These are phyloP conservation scores for Mimosa bimucronata DNA, from an alignment of 306 rosid species.

Conservation along the genomic window DNA sequence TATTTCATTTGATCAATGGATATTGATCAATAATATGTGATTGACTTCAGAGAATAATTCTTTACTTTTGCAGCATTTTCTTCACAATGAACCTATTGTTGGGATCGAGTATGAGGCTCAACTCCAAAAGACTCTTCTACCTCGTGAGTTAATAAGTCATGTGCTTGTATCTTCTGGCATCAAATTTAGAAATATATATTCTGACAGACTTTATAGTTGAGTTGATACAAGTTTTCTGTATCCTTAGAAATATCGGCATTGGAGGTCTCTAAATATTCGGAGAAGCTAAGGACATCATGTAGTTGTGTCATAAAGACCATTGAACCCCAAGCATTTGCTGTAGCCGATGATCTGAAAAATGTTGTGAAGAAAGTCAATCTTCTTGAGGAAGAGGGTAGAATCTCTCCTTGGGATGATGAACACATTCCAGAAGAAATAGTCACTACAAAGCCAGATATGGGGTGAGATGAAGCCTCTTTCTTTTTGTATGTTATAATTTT, in stretches of 20 bases:
- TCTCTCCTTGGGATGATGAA: conserved; percentile 85
- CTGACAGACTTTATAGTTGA: conserved; percentile 19
- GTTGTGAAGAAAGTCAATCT: conserved; percentile 61
- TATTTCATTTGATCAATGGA: conserved; percentile 19
- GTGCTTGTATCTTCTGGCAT: conserved; percentile 22
- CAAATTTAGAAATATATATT: conserved; percentile 29
- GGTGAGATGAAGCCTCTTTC: conserved; percentile 59
- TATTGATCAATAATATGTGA: conserved; percentile 20
- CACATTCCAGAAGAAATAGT: conserved; percentile 95
- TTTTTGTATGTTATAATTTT: conserved; percentile 24
- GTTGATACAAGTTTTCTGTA: conserved; percentile 40
- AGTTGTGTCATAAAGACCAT: conserved; percentile 97
- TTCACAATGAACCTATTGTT: conserved; percentile 80
- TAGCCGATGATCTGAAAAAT: conserved; percentile 75
- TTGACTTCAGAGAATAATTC: conserved; percentile 25
- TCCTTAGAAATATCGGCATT: conserved; percentile 65
- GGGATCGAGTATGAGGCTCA: conserved; percentile 97
- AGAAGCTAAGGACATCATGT: conserved; percentile 66
- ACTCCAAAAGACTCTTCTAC: conserved; percentile 93
- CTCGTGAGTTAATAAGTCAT: conserved; percentile 63
- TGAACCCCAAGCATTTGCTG: conserved; percentile 82
- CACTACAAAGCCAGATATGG: conserved; percentile 70
- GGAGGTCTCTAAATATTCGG: conserved; percentile 81
- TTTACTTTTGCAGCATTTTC: conserved; percentile 80
- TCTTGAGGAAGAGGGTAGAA: conserved; percentile 71